Base-by-base conservation (phyloP, 805 yeast genomes). In the Saccharomycopsis fermentans region DNA sequence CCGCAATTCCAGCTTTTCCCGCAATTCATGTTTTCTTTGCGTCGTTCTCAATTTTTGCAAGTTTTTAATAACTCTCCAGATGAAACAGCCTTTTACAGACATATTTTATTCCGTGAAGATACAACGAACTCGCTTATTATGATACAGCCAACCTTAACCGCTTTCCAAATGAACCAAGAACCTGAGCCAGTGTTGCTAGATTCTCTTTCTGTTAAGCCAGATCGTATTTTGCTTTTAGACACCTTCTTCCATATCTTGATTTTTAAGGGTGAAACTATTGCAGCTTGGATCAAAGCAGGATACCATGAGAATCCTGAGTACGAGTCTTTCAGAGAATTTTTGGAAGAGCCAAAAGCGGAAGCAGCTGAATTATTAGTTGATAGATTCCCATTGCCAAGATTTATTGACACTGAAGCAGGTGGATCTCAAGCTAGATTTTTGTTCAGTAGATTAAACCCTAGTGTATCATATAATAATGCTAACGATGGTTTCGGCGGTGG, bases 401-500 rank as follows among this genome's bases (percentile, higher is more conserved):
- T 83, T 64, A 82, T 84, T 56, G 88, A 84, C 66, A 82, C 87
- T 27, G 87, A 84, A 64, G 88, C 83, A 67, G 88, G 88, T 57
- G 89, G 88, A 3, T 83, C 88, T 0, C 90, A 84, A 66, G 88
- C 89, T 0, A 76, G 90, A 69, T 84, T 84, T 68, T 73, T 84
- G 58, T 81, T 81, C 76, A 84, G 88, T 2, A 83, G 83, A 69
- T 73, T 84, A 65, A 84, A 84, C 69, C 89, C 90, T 14, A 77
- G 86, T 3, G 81, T 83, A 1, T 77, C 77, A 52, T 82, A 83
- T 67, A 73, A 79, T 55, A 67, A 66, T 39, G 50, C 50, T 43
- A 61, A 63, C 6, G 68, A 67, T 50, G 61, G 64, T 4, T 65
- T 35, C 63, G 73, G 64, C 65, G 68, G 61, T n/a, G 60, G 59